Conservation (phyloP, 805 yeast species). For the Tetrapisispora namnaoensis region DNA sequence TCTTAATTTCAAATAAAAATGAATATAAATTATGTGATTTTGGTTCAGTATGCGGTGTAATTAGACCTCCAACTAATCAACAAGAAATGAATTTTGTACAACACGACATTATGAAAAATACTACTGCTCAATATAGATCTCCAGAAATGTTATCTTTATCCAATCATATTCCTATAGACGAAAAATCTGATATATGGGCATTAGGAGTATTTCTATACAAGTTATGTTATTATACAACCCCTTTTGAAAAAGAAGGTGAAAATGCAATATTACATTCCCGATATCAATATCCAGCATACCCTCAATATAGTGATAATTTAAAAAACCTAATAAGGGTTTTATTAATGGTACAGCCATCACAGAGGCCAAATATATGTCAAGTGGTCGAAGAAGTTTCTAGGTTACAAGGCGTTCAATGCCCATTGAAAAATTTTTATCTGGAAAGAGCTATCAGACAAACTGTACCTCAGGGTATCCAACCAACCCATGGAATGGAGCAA, state of each 20-base stretch:
- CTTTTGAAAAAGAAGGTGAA: conserved; percentile 63
- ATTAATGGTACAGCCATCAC: conserved; percentile 54
- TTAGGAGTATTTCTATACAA: conserved; percentile 70
- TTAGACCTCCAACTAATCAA: conserved; percentile 52
- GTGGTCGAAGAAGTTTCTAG: conserved; percentile 58
- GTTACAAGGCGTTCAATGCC: conserved; percentile 44
- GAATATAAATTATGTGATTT: conserved; percentile 69
- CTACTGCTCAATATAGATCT: conserved; percentile 77
- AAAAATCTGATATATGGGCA: conserved; percentile 82
- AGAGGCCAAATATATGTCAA: conserved; percentile 69
- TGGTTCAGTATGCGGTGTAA: conserved; percentile 64
- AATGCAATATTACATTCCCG: conserved; percentile 51
- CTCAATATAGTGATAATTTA: conserved; percentile 51
- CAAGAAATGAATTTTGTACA: conserved; percentile 52
- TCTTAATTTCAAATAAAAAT: conserved; percentile 48
- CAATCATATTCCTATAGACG: conserved; percentile 62
- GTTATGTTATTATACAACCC: conserved; percentile 72
- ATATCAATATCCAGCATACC: conserved; percentile 44
- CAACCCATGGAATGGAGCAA: not conserved
- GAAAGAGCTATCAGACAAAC: conserved; percentile 14
- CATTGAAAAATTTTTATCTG: conserved; percentile 33
- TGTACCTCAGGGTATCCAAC: not conserved
- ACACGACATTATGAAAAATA: conserved; percentile 64
- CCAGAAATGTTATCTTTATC: conserved; percentile 78
- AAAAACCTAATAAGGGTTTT: conserved; percentile 56